These are phyloP conservation scores for Lecanicillium sp. DNA, from an alignment of 2,329 filamentous ascomycete species.

Conservation along the genomic window DNA sequence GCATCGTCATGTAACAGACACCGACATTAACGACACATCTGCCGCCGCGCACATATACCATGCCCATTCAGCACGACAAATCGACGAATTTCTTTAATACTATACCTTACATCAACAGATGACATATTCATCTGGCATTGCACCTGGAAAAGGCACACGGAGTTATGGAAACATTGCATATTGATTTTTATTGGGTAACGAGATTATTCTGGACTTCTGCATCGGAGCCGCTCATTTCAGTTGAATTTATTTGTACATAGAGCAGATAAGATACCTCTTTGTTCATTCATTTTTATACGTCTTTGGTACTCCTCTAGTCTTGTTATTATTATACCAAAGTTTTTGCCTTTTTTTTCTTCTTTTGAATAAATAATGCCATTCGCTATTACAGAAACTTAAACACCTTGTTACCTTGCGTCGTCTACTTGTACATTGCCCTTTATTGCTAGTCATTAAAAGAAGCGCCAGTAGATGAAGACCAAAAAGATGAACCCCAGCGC, in stretches of 20 bases:
- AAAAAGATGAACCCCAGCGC: conserved; percentile 76
- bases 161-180: conserved; percentile 2
- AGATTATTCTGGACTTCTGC: background rate
- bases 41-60: too few relatives aligned
- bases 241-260: background rate
- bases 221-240: background rate
- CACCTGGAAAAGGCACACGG: background rate
- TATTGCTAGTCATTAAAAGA: conserved; percentile 67
- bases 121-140: background rate
- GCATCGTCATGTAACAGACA: conserved; percentile 43
- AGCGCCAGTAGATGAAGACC: conserved; percentile 85
- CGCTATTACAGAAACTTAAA: conserved; percentile 5
- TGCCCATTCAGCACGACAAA: background rate
- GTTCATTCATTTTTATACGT: background rate
- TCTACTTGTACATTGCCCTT: background rate
- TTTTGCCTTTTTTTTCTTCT: too few relatives aligned
- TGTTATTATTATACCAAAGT: background rate
- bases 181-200: conserved; percentile 1
- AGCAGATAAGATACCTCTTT: background rate
- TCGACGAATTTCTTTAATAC: conserved; percentile 4
- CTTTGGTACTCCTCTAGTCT: background rate
- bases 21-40: background rate
- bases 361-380: background rate
- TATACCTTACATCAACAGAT: background rate
- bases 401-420: too few relatives aligned